phyloP scores from a whole-genome alignment of 2,329 filamentous ascomycete genomes.

The Fusarium tanahbumbuense region DNA sequence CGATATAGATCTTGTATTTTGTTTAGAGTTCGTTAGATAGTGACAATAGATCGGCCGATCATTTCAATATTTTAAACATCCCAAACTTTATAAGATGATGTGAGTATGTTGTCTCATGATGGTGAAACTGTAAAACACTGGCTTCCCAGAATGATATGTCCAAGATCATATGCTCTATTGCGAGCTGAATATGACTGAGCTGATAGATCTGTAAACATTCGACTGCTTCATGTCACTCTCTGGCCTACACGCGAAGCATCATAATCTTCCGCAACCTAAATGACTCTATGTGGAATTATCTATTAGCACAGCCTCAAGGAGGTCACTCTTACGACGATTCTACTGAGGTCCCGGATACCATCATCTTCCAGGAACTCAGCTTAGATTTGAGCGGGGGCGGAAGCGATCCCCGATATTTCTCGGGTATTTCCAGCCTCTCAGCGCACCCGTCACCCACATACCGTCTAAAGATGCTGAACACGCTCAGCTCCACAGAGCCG shows the following conservation, averaged over 20 bases:
- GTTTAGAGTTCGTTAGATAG: background rate
- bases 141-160: background rate
- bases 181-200: background rate
- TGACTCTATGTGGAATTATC: background rate
- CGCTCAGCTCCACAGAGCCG: background rate
- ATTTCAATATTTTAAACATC: background rate
- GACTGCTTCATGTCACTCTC: background rate
- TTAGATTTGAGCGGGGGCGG: background rate
- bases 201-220: background rate
- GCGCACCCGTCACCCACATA: background rate
- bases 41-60: slow-evolving; percentile 24
- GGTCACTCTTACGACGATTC: background rate
- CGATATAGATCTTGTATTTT: background rate
- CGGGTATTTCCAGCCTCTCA: background rate
- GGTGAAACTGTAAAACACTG: background rate
- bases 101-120: background rate
- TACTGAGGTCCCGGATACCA: background rate
- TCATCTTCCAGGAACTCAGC: background rate
- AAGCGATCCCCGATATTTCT: background rate
- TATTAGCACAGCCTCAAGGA: background rate
- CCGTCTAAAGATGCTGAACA: background rate
- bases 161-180: background rate
- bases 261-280: background rate
- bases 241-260: background rate
- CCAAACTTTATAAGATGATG: background rate